These are phyloP conservation scores for Fusarium multiceps DNA, from an alignment of 2,329 filamentous ascomycete genomes.

Conservation along the genomic window DNA sequence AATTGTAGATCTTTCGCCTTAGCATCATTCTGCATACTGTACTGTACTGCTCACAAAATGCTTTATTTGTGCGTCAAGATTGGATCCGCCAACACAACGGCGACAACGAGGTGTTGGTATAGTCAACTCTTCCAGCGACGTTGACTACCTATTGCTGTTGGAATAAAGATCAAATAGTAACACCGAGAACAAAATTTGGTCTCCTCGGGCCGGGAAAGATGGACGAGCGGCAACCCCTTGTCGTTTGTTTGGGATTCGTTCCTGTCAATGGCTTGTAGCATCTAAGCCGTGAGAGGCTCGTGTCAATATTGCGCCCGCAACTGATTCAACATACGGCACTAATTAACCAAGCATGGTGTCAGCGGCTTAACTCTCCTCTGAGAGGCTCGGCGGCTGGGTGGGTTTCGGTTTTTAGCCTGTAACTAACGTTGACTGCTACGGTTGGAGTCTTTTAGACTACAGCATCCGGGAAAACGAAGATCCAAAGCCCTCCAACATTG, in stretches of 20 bases:
- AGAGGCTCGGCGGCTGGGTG: conserved; percentile 15
- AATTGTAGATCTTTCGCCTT: background rate
- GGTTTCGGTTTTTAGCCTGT: conserved; percentile 33
- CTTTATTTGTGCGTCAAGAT: background rate
- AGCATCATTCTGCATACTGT: background rate
- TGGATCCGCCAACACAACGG: background rate
- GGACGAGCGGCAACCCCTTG: conserved; percentile 24
- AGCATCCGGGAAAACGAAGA: conserved; percentile 34
- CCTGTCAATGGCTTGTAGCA: conserved; percentile 34
- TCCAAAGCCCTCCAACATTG: conserved; percentile 24
- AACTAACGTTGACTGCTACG: conserved; percentile 16
- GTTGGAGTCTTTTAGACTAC: background rate
- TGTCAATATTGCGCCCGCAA: conserved; percentile 45
- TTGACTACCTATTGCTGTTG: background rate
- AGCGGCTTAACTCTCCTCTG: conserved; percentile 36
- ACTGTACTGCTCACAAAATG: background rate
- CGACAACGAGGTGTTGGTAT: background rate
- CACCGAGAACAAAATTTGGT: conserved; percentile 17
- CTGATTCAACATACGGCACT: conserved; percentile 43
- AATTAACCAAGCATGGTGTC: conserved; percentile 43
- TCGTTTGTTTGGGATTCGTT: conserved; percentile 26
- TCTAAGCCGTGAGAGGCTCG: conserved; percentile 37
- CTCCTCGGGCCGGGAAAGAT: conserved; percentile 28
- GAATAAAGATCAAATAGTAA: conserved; percentile 18
- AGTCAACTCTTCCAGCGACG: background rate